phyloP scores from a whole-genome alignment of 768 basidiomycete genomes.

The Coprinopsis sp. region DNA sequence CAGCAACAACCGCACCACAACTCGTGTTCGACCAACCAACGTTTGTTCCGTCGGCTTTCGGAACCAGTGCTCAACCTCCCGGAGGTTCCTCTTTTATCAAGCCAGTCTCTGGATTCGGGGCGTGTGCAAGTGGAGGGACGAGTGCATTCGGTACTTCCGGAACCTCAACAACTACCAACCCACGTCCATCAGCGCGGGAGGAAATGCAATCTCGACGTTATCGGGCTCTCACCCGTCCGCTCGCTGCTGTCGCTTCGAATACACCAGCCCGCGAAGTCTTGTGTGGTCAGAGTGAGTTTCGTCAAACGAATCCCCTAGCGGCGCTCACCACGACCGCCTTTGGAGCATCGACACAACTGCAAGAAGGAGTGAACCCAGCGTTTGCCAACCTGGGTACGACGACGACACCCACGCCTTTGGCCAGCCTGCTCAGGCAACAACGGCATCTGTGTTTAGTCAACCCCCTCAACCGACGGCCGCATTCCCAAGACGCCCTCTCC shows the following conservation, averaged over 20 bases:
- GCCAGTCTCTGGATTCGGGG: conserved; percentile 32
- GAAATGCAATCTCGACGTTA: conserved; percentile 47
- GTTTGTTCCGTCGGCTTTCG: conserved; percentile 29
- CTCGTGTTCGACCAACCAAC: conserved; percentile 24
- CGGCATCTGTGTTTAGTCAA: conserved; percentile 15
- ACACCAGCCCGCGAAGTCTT: conserved; percentile 19
- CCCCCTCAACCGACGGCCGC: conserved; percentile 10
- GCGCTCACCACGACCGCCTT: conserved; percentile 13
- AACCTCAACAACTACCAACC: conserved; percentile 4
- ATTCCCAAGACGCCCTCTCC: conserved; percentile 2
- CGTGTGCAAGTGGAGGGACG: conserved; percentile 29
- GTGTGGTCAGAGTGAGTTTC: conserved; percentile 23
- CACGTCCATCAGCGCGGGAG: conserved; percentile 18
- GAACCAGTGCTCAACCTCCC: too few species aligned
- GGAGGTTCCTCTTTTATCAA: conserved; percentile 13
- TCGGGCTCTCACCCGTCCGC: conserved; percentile 39
- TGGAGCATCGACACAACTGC: conserved; percentile 12
- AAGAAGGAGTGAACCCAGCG: conserved; percentile 24
- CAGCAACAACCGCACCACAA: too few species aligned
- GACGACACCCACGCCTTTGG: conserved; percentile 17
- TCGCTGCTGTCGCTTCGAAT: conserved; percentile 28
- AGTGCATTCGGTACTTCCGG: conserved; percentile 27
- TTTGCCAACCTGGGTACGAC: conserved; percentile 4
- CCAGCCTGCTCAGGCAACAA: conserved; percentile 5
- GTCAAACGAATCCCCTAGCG: not conserved